Evolutionary conservation across 139 green algal genomes (phyloP), one percentile per base, ranked within the genome.

Genomic region (Pycnococcus provasolii): DNA sequence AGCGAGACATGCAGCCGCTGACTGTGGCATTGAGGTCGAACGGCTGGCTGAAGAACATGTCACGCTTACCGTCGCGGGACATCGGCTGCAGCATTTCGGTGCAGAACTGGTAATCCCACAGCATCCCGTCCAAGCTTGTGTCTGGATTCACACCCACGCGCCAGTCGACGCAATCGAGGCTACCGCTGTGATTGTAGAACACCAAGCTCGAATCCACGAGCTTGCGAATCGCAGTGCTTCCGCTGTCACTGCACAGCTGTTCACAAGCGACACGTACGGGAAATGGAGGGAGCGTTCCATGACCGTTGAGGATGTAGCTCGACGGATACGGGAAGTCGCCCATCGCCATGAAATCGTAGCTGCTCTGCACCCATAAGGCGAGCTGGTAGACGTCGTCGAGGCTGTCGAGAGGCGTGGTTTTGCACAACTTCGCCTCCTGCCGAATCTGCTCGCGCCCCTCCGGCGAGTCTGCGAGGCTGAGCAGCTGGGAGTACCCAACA

Each of bases 331-430:
- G 86, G 64, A 82, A 88, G 68, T 86, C 84, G 52, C 79, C 83
- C 86, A 92, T 92, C 5, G 85, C 83, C 41, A 80, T 84, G 4
- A 79, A 78, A 73, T 92, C 84, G 57, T 86, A 92, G 1, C 81
- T 80, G 41, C 68, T 76, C 80, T 85, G 68, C 66, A 82, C 40
- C 8, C 70, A 73, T 1, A 58, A 26, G 1, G 59, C 42, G 42
- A 70, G 48, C 3, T 64, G 43, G 40, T 65, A 3, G 4, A 50
- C 43, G 15, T 60, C 45, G 37, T 53, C 54, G 6, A 46, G 66
- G 6, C 41, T 13, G 7, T 39, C 40, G 42, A 65, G 46, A 47
- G 47, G 13, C 26, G 26, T 26, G 26, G 26, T 26, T 26, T 26
- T 26, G 26, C 26, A 26, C 26, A 26, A 26, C 26, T 26, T 26